Conservation (phyloP, 139 green algal species). For the Eudorina sp. region DNA sequence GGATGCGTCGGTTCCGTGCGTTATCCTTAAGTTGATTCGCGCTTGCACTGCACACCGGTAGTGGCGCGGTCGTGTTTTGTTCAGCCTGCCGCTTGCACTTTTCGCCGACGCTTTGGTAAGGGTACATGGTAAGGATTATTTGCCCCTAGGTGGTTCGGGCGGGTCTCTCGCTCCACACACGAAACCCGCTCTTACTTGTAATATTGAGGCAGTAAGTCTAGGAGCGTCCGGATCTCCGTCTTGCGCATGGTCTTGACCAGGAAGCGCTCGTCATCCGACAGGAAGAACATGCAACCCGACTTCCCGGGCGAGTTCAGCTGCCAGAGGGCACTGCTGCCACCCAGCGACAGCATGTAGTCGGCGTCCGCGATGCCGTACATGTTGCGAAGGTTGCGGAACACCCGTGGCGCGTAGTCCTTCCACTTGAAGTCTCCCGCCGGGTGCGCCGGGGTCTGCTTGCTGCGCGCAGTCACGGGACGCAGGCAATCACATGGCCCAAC, state of each 20-base stretch:
- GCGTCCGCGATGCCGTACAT: slow-evolving; percentile 85
- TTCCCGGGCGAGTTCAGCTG: slow-evolving; percentile 95
- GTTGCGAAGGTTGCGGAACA: slow-evolving; percentile 88
- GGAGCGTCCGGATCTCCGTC: slow-evolving; percentile 84
- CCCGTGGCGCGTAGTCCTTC: slow-evolving; percentile 94
- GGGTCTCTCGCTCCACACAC: no score
- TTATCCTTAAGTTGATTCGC: no score
- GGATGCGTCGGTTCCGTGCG: no score
- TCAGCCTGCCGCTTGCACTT: no score
- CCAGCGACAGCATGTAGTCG: slow-evolving; percentile 90
- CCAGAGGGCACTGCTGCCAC: slow-evolving; percentile 83
- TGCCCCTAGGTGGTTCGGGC: no score
- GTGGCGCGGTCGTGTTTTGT: no score
- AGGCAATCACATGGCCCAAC: not conserved
- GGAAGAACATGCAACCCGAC: slow-evolving; percentile 75
- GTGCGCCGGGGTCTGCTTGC: slow-evolving; percentile 80
- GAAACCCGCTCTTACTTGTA: slow-evolving; percentile 54
- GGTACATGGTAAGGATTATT: no score
- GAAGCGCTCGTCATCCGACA: slow-evolving; percentile 74
- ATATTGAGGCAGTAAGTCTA: slow-evolving; percentile 88
- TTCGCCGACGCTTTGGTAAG: no score
- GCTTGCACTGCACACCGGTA: no score
- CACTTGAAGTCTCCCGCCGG: slow-evolving; percentile 90
- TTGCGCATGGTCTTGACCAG: slow-evolving; percentile 84
- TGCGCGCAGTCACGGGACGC: slow-evolving; percentile 47